Evolutionary conservation across 2,329 filamentous ascomycete genomes (phyloP), one percentile per base, ranked within the genome.

Genomic region (Dothidotthia symphoricarpi): DNA sequence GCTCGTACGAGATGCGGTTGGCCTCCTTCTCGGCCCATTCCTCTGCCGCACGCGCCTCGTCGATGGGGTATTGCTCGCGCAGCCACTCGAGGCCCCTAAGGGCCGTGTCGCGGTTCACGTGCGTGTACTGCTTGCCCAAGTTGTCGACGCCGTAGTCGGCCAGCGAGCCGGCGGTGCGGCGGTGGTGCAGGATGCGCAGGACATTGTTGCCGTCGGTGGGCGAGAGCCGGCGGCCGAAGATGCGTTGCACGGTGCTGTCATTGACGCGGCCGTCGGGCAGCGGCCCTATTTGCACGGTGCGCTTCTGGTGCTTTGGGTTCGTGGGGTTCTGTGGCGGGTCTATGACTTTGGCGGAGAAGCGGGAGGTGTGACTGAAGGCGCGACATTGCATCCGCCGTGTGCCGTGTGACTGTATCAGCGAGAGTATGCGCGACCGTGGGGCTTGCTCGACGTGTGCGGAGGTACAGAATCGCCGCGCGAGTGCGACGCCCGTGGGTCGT

Each of bases 21-120:
- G 63, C 64, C 39, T 69, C 66, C 28, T 50, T 57, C 46, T 66
- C 61, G 6, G 64, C 64, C 64, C 65, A 69, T 36, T 62, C 59
- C 33, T 65, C 59, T 8, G 67, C 67, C 11, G 66, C 65, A 2
- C 59, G 55, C 31, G 66, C 65, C 35, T 69, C 67, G 43, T 69
- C 67, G 19, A 69, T 53, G n/a, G 67, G 67, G 34, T 57, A 63
- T 10, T 41, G 39, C 5, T 62, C 45, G 11, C 67, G 61, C 31
- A 69, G 49, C 57, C 62, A 69, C 16, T 58, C 51, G 16, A 69
- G 41, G 4, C 54, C 67, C 19, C 59, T 61, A 13, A 60, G 36
- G 2, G 61, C 61, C 3, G 54, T 44, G 0, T 52, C 51, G 3
- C 53, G 48, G 28, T 42, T 58, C n/a, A 64, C 49, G 28, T 59